phyloP scores from a whole-genome alignment of 805 yeast genomes.

The Candida cerambycidarum region DNA sequence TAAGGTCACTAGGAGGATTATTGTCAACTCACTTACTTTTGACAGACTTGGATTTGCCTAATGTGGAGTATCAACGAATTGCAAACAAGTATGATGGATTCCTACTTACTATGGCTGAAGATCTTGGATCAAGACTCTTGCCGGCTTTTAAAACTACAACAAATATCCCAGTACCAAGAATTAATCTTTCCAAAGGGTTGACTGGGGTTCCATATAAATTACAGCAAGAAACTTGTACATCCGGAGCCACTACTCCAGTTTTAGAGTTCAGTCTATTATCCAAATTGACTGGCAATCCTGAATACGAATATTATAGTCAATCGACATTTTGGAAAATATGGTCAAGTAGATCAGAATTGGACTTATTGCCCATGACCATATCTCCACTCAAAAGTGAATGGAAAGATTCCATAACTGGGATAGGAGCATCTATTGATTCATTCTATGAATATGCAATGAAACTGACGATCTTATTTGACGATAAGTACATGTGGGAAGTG shows the following conservation, averaged over 20 bases:
- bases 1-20: conserved; percentile 79
- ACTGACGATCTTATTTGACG: conserved; percentile 63
- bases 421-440: conserved; percentile 91
- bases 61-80: conserved; percentile 34
- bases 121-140: conserved; percentile 68
- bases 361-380: conserved; percentile 76
- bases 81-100: conserved; percentile 61
- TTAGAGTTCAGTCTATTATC: conserved; percentile 79
- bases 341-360: conserved; percentile 59
- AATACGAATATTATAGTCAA: conserved; percentile 63
- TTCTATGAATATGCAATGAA: conserved; percentile 87
- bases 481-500: conserved; percentile 62
- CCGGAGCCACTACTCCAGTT: conserved; percentile 84
- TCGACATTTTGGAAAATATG: conserved; percentile 69
- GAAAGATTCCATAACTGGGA: conserved; percentile 65
- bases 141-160: conserved; percentile 66
- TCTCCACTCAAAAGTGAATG: conserved; percentile 58
- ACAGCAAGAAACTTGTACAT: conserved; percentile 72
- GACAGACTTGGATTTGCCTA: conserved; percentile 22
- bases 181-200: conserved; percentile 62
- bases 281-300: conserved; percentile 67
- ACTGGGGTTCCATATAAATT: conserved; percentile 41
- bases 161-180: conserved; percentile 77
- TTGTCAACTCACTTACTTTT: conserved; percentile 67
- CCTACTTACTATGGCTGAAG: conserved; percentile 68